Conservation (phyloP, 202 grass and related monocot genomes). For the Carex sylvatica region DNA sequence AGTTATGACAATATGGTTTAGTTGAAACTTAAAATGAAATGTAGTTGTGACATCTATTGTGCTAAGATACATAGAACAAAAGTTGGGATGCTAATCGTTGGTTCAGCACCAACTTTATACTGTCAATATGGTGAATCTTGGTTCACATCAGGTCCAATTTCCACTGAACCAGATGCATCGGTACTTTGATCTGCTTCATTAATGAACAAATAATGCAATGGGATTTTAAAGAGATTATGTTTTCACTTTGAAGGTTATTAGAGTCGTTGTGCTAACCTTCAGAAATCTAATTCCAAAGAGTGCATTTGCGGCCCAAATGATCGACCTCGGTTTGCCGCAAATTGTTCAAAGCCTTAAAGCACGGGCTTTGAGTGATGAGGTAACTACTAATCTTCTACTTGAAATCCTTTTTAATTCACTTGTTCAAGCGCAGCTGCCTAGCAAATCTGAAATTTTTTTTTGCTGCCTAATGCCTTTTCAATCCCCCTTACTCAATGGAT, state of each 20-base stretch:
- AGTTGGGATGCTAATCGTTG: not conserved
- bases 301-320: constrained; percentile 92
- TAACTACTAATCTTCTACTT: constrained; percentile 26
- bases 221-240: not conserved
- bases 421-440: not conserved
- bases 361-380: constrained; percentile 97
- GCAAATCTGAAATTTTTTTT: constrained; percentile 8
- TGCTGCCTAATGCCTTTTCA: not conserved
- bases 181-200: constrained; percentile 15
- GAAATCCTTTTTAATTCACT: not conserved
- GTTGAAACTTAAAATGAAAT: not conserved
- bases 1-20: not conserved
- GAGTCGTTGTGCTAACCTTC: constrained; percentile 84
- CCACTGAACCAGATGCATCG: not conserved
- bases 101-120: constrained; percentile 1
- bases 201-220: constrained; percentile 15
- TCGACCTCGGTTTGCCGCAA: constrained; percentile 87
- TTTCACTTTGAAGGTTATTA: constrained; percentile 57
- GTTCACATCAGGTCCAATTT: not conserved
- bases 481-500: not conserved
- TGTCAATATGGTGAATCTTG: constrained; percentile 3
- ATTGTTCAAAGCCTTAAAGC: constrained; percentile 92
- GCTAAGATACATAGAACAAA: not conserved
- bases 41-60: not conserved
- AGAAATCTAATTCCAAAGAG: constrained; percentile 73